These are phyloP conservation scores for Artemisia argyi DNA, from an alignment of 129 eudicot species.

Conservation along the genomic window DNA sequence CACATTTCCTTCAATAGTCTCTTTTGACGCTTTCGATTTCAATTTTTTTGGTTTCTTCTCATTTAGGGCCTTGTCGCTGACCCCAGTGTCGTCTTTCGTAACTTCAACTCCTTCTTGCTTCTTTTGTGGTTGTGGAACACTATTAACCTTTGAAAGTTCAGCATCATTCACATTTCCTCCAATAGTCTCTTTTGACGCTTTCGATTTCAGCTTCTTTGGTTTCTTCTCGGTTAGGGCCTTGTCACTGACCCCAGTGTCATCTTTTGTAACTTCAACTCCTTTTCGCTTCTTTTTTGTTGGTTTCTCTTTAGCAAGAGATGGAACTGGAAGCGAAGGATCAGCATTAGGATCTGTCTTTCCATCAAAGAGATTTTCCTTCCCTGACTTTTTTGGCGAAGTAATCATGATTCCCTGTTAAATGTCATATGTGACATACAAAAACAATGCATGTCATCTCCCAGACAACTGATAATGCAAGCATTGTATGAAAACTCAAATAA, in stretches of 20 bases:
- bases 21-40: slow-evolving; percentile 31
- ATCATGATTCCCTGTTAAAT: slow-evolving; percentile 36
- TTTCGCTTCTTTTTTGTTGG: slow-evolving; percentile 39
- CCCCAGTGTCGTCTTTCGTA: slow-evolving; percentile 16
- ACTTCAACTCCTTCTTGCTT: background rate
- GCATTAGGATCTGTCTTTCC: slow-evolving; percentile 40
- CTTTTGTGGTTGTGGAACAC: slow-evolving; percentile 6
- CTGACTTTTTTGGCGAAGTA: slow-evolving; percentile 52
- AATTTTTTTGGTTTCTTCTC: slow-evolving; percentile 30
- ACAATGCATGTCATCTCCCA: background rate
- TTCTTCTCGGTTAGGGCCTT: slow-evolving; percentile 26
- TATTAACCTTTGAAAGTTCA: background rate
- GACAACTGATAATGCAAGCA: background rate
- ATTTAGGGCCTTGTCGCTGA: slow-evolving; percentile 8
- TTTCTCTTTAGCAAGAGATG: slow-evolving; percentile 24
- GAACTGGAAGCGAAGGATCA: slow-evolving; percentile 20
- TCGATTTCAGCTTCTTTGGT: slow-evolving; percentile 33
- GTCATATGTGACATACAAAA: slow-evolving; percentile 1
- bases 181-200: slow-evolving; percentile 25
- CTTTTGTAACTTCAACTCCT: slow-evolving; percentile 19
- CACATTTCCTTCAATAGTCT: slow-evolving; percentile 14
- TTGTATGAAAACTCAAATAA: background rate
- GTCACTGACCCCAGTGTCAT: slow-evolving; percentile 8
- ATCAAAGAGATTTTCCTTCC: slow-evolving; percentile 72
- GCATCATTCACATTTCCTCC: slow-evolving; percentile 3